Evolutionary conservation across 768 basidiomycete species (phyloP), one percentile per base, ranked within the genome.

Genomic region (Pilatotrama ljubarskyi): DNA sequence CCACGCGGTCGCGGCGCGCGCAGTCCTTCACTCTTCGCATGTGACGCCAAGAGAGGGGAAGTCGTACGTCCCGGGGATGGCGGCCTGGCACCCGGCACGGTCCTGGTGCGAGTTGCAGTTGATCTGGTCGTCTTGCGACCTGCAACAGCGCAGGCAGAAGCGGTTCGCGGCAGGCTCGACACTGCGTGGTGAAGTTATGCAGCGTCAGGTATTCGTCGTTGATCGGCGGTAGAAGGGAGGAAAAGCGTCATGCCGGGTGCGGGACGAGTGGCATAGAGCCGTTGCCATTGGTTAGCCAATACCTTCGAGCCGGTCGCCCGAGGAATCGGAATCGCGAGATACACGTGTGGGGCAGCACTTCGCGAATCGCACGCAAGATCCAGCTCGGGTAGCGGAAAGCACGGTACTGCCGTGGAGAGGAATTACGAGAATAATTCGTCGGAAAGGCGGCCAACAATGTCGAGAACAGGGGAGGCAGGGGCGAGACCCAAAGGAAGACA

Each of bases 101-200:
- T 83, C 81, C 54, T 75, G 72, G 65, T 83, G 80, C 8, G 82
- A 82, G 65, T 83, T 82, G 58, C 82, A 83, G 53, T 80, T 78
- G 47, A 66, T 44, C 61, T 82, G 81, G 50, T 82, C 81, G 52
- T 77, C 66, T 10, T 64, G 64, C 7, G 58, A 57, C 32, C 70
- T 67, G 64, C 82, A 82, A 69, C 81, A 83, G 22, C 80, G 75
- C 47, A 83, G 55, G 68, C 80, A 83, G 67, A 82, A 83, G 15
- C 80, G 74, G 54, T 73, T 73, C 29, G 74, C 67, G 5, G 73
- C 72, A 2, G 80, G 81, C 59, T 82, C 81, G 44, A 83, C 71
- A 50, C 82, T 82, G 59, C 25, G 26, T 37, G 43, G 32, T 48
- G 44, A 40, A 24, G 37, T 18, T 36, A 48, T 15, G 9, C 14